Evolutionary conservation across 495 filamentous ascomycete species (phyloP).

Genomic region (Entonaema liquescens): DNA sequence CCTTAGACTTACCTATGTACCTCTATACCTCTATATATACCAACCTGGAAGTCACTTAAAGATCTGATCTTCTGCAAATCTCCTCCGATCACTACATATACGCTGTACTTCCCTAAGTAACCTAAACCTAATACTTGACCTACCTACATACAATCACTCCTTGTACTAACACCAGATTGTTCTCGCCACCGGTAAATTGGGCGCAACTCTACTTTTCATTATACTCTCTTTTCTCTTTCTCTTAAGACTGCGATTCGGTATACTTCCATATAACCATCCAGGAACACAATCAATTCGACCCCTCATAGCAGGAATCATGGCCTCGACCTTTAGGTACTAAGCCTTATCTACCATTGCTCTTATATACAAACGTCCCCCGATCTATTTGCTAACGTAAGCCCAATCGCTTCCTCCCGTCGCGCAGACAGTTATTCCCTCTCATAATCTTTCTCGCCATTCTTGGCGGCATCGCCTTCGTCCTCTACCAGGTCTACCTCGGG

Average conservation of each 20-base stretch:
- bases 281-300: background rate
- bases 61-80: background rate
- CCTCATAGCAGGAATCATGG: conserved; percentile 20
- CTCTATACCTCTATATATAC: background rate
- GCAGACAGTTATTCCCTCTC: conserved; percentile 73
- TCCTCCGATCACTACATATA: background rate
- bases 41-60: background rate
- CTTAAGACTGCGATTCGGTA: background rate
- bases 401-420: conserved; percentile 15
- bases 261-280: background rate
- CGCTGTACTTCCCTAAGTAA: too few relatives aligned
- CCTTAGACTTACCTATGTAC: background rate
- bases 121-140: background rate
- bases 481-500: conserved; percentile 78
- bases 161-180: background rate
- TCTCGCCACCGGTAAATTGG: background rate
- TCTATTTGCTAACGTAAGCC: conserved; percentile 29
- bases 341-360: conserved; percentile 6
- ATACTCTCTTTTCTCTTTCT: background rate
- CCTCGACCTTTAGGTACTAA: conserved; percentile 33
- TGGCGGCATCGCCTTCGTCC: conserved; percentile 67
- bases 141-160: background rate
- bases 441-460: conserved; percentile 75
- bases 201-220: background rate
- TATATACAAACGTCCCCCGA: background rate